Evolutionary conservation across 805 yeast species (phyloP).

Genomic region (Candida pseudoglaebosa): DNA sequence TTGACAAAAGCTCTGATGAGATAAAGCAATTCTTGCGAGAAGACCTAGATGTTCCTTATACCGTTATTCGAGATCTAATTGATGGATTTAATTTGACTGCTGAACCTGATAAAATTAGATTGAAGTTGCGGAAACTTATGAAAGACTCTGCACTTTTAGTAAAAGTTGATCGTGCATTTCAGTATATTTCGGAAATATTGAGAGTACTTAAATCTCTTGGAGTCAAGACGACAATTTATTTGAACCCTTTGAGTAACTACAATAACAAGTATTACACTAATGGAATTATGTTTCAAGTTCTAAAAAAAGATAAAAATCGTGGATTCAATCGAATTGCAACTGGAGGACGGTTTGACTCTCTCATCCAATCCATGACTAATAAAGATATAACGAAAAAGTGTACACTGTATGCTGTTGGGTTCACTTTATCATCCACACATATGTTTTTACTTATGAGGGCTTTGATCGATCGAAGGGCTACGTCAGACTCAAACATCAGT

Average conservation of each 20-base stretch:
- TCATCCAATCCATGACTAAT: constrained; percentile 65
- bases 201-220: constrained; percentile 55
- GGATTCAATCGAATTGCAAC: constrained; percentile 62
- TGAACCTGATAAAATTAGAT: constrained; percentile 61
- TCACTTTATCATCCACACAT: constrained; percentile 60
- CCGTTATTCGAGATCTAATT: constrained; percentile 76
- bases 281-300: constrained; percentile 85
- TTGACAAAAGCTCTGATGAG: constrained; percentile 60
- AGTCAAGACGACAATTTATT: constrained; percentile 49
- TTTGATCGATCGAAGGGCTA: constrained; percentile 14
- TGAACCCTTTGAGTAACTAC: constrained; percentile 83
- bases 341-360: constrained; percentile 88
- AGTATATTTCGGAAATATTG: constrained; percentile 58
- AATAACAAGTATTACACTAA: constrained; percentile 73
- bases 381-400: constrained; percentile 20
- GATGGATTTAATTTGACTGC: constrained; percentile 68
- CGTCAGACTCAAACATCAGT: constrained; percentile 19
- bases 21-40: constrained; percentile 38
- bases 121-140: constrained; percentile 65
- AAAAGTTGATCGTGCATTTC: constrained; percentile 59
- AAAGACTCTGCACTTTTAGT: constrained; percentile 63
- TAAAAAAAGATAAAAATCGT: constrained; percentile 52
- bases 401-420: constrained; percentile 68
- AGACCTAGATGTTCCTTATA: constrained; percentile 73
- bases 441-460: constrained; percentile 35